These are phyloP conservation scores for Phytomonas sp. DNA, from an alignment of 208 protist species.

Conservation along the genomic window DNA sequence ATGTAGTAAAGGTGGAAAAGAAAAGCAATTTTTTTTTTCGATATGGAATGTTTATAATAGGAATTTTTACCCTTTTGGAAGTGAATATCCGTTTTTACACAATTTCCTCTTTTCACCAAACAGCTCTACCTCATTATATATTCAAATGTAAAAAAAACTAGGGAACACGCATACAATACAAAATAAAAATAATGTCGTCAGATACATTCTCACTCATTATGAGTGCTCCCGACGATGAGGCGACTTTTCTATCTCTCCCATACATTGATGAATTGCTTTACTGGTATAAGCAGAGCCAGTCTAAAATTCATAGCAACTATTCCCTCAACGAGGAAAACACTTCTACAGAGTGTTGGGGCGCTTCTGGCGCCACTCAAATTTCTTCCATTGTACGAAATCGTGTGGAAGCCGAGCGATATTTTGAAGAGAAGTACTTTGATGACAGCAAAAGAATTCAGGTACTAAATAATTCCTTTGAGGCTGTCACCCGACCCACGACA, in stretches of 20 bases:
- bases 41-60: not conserved
- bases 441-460: not conserved
- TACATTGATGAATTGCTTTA: constrained; percentile 46
- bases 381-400: not conserved
- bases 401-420: not conserved
- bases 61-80: not conserved
- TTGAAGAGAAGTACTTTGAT: constrained; percentile 4
- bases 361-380: not conserved
- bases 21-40: not conserved
- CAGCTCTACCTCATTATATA: not conserved
- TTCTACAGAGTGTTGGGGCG: not conserved
- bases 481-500: not conserved
- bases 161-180: not conserved
- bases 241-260: constrained; percentile 60
- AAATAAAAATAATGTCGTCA: not conserved
- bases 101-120: not conserved
- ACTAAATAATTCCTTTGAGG: not conserved
- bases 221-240: constrained; percentile 29
- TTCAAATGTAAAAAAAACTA: not conserved
- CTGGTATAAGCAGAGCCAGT: not conserved
- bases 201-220: constrained; percentile 20
- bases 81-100: not conserved
- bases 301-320: not conserved
- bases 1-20: not conserved
- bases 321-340: constrained; percentile 8